phyloP scores from a whole-genome alignment of 1,284 basidiomycete species.

The Ceratobasidium sp. region DNA sequence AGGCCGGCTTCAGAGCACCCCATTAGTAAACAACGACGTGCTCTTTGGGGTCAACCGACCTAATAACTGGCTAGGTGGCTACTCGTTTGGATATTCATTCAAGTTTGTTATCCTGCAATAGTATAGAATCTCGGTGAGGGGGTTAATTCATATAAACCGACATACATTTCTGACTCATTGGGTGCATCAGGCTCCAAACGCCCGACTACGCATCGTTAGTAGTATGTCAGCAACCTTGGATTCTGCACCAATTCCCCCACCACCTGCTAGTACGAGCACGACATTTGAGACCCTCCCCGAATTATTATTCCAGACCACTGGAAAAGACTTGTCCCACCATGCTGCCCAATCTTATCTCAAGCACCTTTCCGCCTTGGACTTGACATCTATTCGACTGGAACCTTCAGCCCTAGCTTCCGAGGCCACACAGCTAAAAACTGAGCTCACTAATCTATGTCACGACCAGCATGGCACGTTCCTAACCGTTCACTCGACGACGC shows the following conservation, averaged over 20 bases:
- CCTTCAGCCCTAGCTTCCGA: constrained; percentile 82
- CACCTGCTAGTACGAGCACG: neutral
- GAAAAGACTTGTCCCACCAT: constrained; percentile 32
- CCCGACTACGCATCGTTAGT: neutral
- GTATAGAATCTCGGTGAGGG: neutral
- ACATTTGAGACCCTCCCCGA: constrained; percentile 30
- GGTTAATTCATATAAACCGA: neutral
- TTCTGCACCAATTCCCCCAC: neutral
- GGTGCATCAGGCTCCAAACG: neutral
- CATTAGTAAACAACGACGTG: too few species aligned
- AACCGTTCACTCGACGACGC: constrained; percentile 79
- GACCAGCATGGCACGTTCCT: constrained; percentile 91
- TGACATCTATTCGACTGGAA: constrained; percentile 75
- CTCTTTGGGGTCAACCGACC: too few species aligned
- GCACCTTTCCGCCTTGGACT: constrained; percentile 73
- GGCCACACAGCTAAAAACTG: constrained; percentile 84
- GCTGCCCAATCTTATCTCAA: constrained; percentile 63
- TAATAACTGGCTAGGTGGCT: too few species aligned
- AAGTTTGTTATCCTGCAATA: neutral
- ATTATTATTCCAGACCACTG: constrained; percentile 26
- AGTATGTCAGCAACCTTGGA: constrained; percentile 16
- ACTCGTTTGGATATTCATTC: too few species aligned
- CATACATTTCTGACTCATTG: neutral
- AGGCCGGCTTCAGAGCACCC: neutral
- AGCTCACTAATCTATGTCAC: constrained; percentile 87